phyloP scores from a whole-genome alignment of 441 rosid species.

The Capsella rubella region DNA sequence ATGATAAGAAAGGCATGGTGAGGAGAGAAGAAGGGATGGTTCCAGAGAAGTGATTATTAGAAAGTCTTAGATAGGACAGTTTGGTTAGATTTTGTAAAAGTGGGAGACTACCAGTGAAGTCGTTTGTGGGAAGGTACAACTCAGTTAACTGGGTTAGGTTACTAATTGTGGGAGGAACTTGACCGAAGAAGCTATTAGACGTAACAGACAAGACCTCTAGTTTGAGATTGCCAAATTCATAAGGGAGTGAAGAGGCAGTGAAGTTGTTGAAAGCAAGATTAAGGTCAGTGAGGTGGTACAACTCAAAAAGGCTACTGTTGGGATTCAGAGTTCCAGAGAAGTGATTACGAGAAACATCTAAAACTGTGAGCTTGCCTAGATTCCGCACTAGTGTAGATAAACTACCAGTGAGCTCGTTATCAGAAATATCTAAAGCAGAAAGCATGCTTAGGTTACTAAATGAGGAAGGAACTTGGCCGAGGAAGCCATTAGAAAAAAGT shows the following conservation, averaged over 20 bases:
- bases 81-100: not conserved
- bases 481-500: not conserved
- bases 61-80: not conserved
- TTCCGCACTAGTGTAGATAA: not conserved
- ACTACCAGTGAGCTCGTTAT: constrained; percentile 4
- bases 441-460: not conserved
- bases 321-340: not conserved
- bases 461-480: constrained; percentile 10
- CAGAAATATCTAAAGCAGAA: not conserved
- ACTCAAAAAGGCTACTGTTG: constrained; percentile 11
- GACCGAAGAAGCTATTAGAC: not conserved
- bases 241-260: not conserved
- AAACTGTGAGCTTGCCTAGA: not conserved
- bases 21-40: not conserved
- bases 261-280: not conserved
- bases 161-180: not conserved
- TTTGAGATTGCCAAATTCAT: not conserved
- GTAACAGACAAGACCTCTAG: not conserved
- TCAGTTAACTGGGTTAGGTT: not conserved
- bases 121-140: rapidly evolving
- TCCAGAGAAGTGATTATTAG: not conserved
- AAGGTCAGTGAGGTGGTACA: not conserved
- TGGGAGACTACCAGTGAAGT: not conserved
- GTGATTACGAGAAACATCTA: not conserved
- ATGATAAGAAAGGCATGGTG: not conserved